Base-by-base conservation (phyloP, 345 rosid species). In the Lepidium aucheri region DNA sequence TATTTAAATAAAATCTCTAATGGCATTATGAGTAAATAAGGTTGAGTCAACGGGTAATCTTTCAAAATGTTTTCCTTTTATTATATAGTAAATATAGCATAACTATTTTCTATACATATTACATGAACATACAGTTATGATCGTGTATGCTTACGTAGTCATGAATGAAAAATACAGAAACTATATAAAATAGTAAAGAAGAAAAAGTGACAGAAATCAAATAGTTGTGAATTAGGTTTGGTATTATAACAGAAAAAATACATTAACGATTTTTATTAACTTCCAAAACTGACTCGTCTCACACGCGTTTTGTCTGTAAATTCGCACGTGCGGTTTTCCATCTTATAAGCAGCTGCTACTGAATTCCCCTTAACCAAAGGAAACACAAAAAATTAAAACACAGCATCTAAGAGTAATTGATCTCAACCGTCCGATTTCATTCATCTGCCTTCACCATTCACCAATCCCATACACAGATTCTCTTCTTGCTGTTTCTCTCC, bases 371-470 rank as follows among this genome's bases (percentile, higher is more conserved):
- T n/a, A 3, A 18, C 13, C 56, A 11, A 58, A 20, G 3, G 4
- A 16, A 42, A 39, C 32, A 15, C 13, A 26, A 34, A 35, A 9
- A 2, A 1, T 1, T 5, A 36, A 39, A 41, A 10, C 1, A 5
- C 28, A 70, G 44, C 45, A 33, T 28, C 73, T 68, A 0, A 22
- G 20, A 22, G 40, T 63, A 65, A 65, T 51, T 65, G 41, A 66
- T 72, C 4, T 57, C 66, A 52, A 32, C 77, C 77, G 68, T 74
- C 63, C 63, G 76, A 73, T 73, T 28, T 28, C 63, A 26, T 52
- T 28, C 54, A 49, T 40, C 52, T 30, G 43, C 66, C 32, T 9
- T 64, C 60, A 65, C 15, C 66, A 60, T 72, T 56, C 70, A 72
- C 70, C 67, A 42, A 59, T 58, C 72, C 12, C 45, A 9, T 47